phyloP scores from a whole-genome alignment of 495 filamentous ascomycete species.

The Tetracladium marchalianum region DNA sequence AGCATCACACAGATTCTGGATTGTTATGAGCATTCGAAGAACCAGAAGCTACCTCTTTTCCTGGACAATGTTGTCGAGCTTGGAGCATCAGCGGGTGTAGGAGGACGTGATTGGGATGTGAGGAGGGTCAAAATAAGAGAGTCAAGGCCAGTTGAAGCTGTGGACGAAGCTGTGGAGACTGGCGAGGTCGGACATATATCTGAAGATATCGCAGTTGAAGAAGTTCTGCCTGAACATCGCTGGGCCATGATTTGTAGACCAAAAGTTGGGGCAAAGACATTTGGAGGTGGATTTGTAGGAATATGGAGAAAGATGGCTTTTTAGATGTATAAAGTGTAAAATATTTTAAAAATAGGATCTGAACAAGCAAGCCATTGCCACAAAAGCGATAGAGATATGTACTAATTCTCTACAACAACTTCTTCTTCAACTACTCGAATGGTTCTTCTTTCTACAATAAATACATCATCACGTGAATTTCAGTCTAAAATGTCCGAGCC shows the following conservation, averaged over 20 bases:
- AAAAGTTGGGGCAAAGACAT: conserved; percentile 49
- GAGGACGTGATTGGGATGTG: conserved; percentile 56
- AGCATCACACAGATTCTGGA: conserved; percentile 66
- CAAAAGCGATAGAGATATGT: no score
- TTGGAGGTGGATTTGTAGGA: conserved; percentile 64
- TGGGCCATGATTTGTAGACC: conserved; percentile 58
- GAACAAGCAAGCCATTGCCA: conserved; percentile 1
- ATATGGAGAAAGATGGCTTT: conserved; percentile 49
- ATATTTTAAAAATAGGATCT: no score
- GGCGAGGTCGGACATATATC: conserved; percentile 1
- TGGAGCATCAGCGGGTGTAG: conserved; percentile 42
- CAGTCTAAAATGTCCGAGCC: no score
- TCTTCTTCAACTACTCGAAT: no score
- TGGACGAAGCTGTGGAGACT: conserved; percentile 4
- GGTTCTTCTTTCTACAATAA: no score
- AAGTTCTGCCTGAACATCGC: no score
- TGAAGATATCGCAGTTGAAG: background rate
- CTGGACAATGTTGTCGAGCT: conserved; percentile 59
- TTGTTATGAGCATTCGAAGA: conserved; percentile 43
- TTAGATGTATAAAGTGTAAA: no score
- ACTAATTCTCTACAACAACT: no score
- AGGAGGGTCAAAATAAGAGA: conserved; percentile 38
- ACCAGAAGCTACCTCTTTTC: conserved; percentile 40
- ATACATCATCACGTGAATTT: no score
- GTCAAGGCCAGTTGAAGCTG: conserved; percentile 5